Conservation (phyloP, 306 rosid genomes). For the Ziziphus jujuba region DNA sequence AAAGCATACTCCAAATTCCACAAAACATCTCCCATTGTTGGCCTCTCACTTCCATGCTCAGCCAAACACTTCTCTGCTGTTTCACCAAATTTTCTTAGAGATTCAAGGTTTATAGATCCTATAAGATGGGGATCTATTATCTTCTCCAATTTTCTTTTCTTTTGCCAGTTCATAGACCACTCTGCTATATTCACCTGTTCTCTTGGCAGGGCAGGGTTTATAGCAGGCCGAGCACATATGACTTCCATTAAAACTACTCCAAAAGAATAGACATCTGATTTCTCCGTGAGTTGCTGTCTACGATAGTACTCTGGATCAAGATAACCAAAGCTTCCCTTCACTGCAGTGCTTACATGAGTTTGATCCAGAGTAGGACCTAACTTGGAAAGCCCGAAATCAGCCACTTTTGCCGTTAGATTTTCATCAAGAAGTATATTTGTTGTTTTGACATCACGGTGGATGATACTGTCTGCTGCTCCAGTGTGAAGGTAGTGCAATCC, state of each 20-base stretch:
- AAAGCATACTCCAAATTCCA: constrained; percentile 46
- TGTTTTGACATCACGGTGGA: constrained; percentile 40
- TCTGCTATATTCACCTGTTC: constrained; percentile 48
- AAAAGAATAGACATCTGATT: constrained; percentile 39
- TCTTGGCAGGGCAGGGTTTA: constrained; percentile 37
- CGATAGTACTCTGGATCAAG: constrained; percentile 41
- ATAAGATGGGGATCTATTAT: constrained; percentile 33
- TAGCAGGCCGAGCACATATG: constrained; percentile 38
- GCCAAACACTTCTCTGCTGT: constrained; percentile 44
- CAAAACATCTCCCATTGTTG: constrained; percentile 38
- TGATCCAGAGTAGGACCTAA: constrained; percentile 43
- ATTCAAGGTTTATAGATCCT: constrained; percentile 25
- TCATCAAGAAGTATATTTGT: constrained; percentile 45
- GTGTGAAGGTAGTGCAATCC: constrained; percentile 44
- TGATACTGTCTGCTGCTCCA: constrained; percentile 35
- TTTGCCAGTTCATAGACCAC: constrained; percentile 36
- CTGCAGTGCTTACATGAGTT: constrained; percentile 45
- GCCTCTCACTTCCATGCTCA: constrained; percentile 42
- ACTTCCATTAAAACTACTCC: constrained; percentile 40
- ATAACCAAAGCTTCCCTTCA: constrained; percentile 41
- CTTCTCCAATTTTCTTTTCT: constrained; percentile 28
- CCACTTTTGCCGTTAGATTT: constrained; percentile 33
- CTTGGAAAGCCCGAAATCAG: constrained; percentile 46
- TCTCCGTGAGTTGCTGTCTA: constrained; percentile 40
- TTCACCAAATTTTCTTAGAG: constrained; percentile 32